phyloP scores from a whole-genome alignment of 495 filamentous ascomycete genomes.

The Aspergillus haitiensis region DNA sequence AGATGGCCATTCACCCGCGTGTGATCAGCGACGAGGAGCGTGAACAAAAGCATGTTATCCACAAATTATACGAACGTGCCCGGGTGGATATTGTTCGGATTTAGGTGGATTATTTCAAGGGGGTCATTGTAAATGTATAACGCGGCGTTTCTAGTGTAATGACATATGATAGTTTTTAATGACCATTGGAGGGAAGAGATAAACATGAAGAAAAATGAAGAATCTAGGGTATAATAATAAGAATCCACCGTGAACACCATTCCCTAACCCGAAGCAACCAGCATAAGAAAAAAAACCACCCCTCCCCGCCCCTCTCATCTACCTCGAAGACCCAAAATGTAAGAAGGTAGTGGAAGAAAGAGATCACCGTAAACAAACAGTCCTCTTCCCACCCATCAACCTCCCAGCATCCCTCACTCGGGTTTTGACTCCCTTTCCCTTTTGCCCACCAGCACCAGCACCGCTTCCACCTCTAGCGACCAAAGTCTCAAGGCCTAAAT shows the following conservation, averaged over 20 bases:
- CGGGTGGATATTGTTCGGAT: slow-evolving; percentile 83
- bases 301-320: too few relatives aligned
- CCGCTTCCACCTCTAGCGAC: slow-evolving; percentile 45
- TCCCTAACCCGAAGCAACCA: slow-evolving; percentile 2
- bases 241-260: neutral
- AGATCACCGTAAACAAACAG: slow-evolving; percentile 44
- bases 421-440: slow-evolving; percentile 23
- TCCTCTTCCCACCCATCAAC: slow-evolving; percentile 28
- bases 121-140: slow-evolving; percentile 23
- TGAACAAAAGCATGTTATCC: slow-evolving; percentile 57
- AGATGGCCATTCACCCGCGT: slow-evolving; percentile 68
- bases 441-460: slow-evolving; percentile 14
- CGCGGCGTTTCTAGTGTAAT: slow-evolving; percentile 15
- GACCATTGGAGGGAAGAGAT: slow-evolving; percentile 17
- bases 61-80: slow-evolving; percentile 78
- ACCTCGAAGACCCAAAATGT: too few relatives aligned
- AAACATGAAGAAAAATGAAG: neutral
- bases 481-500: slow-evolving; percentile 73
- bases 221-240: neutral
- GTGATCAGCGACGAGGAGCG: slow-evolving; percentile 59
- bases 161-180: slow-evolving; percentile 21
- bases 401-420: slow-evolving; percentile 23
- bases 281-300: neutral
- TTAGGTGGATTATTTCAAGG: slow-evolving; percentile 33
- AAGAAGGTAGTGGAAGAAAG: neutral